phyloP scores from a whole-genome alignment of 441 rosid genomes.

The Flueggea neowawraea region DNA sequence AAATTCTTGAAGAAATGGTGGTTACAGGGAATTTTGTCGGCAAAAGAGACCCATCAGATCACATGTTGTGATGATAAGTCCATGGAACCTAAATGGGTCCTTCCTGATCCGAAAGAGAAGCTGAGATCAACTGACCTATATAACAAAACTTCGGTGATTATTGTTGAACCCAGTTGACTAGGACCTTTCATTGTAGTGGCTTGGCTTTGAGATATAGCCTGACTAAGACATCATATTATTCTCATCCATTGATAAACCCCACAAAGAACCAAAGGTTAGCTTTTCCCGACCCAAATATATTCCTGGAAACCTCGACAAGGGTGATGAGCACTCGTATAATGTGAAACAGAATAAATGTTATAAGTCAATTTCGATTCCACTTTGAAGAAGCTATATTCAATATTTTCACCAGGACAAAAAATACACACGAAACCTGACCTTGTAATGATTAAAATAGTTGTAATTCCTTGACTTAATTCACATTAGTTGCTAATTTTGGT shows the following conservation, averaged over 20 bases:
- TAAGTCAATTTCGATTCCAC: constrained; percentile 1
- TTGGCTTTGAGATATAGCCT: constrained; percentile 12
- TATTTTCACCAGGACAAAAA: neutral
- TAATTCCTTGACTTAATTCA: constrained; percentile 21
- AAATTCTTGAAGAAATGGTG: too few species aligned
- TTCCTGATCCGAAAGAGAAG: constrained; percentile 19
- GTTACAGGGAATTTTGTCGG: constrained; percentile 4
- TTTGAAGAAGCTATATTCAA: constrained; percentile 15
- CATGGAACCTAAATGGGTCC: constrained; percentile 26
- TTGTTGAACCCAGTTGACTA: too few species aligned
- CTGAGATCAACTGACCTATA: constrained; percentile 1
- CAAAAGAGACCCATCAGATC: constrained; percentile 1
- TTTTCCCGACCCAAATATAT: constrained; percentile 15
- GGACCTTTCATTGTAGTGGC: constrained; percentile 6
- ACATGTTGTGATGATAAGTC: constrained; percentile 12
- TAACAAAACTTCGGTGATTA: too few species aligned
- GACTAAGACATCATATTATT: constrained; percentile 13
- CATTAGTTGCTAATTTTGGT: constrained; percentile 12
- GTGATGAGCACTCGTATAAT: constrained; percentile 1
- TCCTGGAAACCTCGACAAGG: constrained; percentile 31
- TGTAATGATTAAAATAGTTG: constrained; percentile 25
- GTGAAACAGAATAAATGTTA: neutral
- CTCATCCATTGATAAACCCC: constrained; percentile 20
- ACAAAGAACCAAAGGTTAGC: constrained; percentile 28
- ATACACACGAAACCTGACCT: neutral